phyloP scores from a whole-genome alignment of 2,329 filamentous ascomycete genomes.

The Fusarium hainanense region DNA sequence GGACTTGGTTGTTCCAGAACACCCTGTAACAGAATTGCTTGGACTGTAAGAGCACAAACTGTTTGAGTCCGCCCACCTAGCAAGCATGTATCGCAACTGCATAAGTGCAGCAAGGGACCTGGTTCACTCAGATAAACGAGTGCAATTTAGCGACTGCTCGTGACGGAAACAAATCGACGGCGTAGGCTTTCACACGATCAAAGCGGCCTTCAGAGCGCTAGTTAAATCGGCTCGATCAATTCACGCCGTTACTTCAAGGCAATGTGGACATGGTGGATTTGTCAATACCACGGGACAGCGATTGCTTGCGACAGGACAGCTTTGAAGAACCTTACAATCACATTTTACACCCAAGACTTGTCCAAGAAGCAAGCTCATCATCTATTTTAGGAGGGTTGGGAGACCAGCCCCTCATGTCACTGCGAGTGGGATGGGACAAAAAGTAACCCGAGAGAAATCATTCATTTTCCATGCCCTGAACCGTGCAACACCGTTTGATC shows the following conservation, averaged over 20 bases:
- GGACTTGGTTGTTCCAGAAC: not conserved
- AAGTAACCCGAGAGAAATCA: slow-evolving; percentile 53
- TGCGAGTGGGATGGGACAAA: slow-evolving; percentile 46
- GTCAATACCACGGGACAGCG: not conserved
- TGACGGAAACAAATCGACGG: not conserved
- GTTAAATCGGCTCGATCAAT: not conserved
- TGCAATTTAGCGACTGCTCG: not conserved
- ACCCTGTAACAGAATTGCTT: not conserved
- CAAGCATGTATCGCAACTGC: not conserved
- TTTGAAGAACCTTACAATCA: not conserved
- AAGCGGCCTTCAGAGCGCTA: not conserved
- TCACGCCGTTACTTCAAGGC: not conserved
- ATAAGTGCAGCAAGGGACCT: not conserved
- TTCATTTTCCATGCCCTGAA: slow-evolving; percentile 58
- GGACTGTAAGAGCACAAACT: not conserved
- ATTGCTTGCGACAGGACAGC: not conserved
- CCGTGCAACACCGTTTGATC: slow-evolving; percentile 55
- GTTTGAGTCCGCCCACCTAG: not conserved
- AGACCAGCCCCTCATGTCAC: slow-evolving; percentile 44
- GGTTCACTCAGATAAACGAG: not conserved
- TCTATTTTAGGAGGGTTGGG: slow-evolving; percentile 53
- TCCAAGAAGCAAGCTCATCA: slow-evolving; percentile 46
- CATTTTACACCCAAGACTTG: slow-evolving; percentile 25
- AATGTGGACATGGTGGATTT: not conserved
- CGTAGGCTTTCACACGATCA: not conserved